Evolutionary conservation across 495 filamentous ascomycete genomes (phyloP).

Genomic region (Penicillium chermesinum): DNA sequence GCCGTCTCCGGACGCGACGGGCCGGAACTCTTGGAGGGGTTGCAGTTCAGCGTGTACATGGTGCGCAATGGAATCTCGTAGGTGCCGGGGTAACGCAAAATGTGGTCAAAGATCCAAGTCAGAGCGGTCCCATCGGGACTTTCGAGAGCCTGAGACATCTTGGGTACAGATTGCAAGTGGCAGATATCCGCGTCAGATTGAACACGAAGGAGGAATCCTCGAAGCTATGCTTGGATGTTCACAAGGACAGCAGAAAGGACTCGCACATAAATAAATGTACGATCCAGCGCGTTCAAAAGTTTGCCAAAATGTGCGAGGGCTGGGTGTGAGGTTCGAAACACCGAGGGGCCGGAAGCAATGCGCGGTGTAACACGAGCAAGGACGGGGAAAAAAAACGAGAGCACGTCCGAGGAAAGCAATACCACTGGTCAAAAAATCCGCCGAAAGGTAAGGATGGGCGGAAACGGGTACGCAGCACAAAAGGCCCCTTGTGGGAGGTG

Average conservation of each 20-base stretch:
- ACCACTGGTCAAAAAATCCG: background rate
- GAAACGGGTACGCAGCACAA: background rate
- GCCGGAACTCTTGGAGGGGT: slow-evolving; percentile 42
- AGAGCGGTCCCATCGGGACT: slow-evolving; percentile 41
- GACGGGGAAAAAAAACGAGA: background rate
- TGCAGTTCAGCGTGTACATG: slow-evolving; percentile 69
- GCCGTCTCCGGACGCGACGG: slow-evolving; percentile 29
- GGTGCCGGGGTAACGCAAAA: slow-evolving; percentile 57
- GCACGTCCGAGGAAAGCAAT: background rate
- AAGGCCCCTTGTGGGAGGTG: background rate
- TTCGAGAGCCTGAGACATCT: slow-evolving; percentile 23
- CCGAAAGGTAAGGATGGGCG: background rate
- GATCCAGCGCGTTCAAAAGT: background rate
- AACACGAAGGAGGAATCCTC: background rate
- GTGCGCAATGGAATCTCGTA: slow-evolving; percentile 71
- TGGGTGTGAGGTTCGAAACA: background rate
- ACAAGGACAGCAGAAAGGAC: background rate
- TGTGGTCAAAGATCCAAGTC: slow-evolving; percentile 64
- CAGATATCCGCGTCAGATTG: background rate
- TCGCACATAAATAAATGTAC: background rate
- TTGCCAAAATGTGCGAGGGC: no score
- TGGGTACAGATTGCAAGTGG: slow-evolving; percentile 2
- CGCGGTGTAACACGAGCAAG: background rate
- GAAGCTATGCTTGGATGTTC: background rate
- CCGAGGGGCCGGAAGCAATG: no score